Evolutionary conservation across 1,139 yeast species (phyloP).

Genomic region (Magnusiomyces tetraspermus): DNA sequence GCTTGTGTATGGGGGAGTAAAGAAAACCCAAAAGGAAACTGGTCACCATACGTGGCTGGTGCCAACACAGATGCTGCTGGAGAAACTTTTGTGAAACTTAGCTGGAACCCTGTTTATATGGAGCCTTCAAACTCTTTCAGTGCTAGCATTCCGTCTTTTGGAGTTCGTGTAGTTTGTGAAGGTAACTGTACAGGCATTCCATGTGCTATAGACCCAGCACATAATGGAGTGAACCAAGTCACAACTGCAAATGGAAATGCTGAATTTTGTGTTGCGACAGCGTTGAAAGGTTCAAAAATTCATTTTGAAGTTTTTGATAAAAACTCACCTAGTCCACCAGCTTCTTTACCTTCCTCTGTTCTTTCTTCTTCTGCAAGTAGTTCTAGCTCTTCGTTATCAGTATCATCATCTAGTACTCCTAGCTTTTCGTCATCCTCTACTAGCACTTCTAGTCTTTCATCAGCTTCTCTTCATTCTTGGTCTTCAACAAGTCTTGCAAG

Average conservation of each 20-base stretch:
- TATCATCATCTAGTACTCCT: constrained; percentile 4
- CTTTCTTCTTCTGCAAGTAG: not conserved
- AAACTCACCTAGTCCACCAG: not conserved
- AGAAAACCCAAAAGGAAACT: constrained; percentile 64
- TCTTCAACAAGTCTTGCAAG: too few relatives aligned
- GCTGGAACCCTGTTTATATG: constrained; percentile 82
- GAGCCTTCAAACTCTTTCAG: constrained; percentile 48
- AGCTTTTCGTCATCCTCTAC: constrained; percentile 9
- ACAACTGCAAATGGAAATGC: constrained; percentile 37
- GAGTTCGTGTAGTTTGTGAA: constrained; percentile 65
- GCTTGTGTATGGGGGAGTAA: constrained; percentile 81
- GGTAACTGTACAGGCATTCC: constrained; percentile 62
- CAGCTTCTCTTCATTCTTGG: too few relatives aligned
- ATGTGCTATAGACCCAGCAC: constrained; percentile 70
- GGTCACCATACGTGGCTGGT: constrained; percentile 92
- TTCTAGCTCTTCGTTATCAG: too few relatives aligned
- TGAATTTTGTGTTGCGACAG: constrained; percentile 75
- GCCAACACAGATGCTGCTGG: constrained; percentile 64
- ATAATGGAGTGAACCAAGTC: constrained; percentile 48
- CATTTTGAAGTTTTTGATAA: constrained; percentile 59
- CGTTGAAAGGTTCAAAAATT: constrained; percentile 52
- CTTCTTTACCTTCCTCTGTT: not conserved
- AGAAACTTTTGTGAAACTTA: constrained; percentile 70
- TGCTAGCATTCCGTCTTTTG: constrained; percentile 51
- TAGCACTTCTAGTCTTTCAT: too few relatives aligned